Evolutionary conservation across 2,329 filamentous ascomycete genomes (phyloP).

Genomic region (Bipolaris cookei): DNA sequence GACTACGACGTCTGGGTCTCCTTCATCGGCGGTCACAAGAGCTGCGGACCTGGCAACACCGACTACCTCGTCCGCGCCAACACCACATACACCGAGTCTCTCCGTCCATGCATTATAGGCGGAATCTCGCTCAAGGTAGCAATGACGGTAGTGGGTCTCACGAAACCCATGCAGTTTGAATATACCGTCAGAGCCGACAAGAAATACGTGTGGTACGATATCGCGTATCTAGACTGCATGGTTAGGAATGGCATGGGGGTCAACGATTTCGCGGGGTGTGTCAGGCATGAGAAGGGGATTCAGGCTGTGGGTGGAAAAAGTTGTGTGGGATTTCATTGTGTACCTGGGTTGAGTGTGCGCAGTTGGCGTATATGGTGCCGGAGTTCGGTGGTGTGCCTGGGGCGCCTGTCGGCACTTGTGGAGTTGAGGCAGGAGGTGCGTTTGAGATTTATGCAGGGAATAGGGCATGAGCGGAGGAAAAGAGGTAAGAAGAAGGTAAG

Average conservation of each 20-base stretch:
- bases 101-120: constrained; percentile 12
- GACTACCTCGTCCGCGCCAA: constrained; percentile 9
- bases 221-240: constrained; percentile 26
- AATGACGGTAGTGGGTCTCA: constrained; percentile 7
- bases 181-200: constrained; percentile 19
- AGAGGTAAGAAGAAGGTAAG: too few species aligned
- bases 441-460: constrained; percentile 25
- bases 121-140: constrained; percentile 23
- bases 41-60: constrained; percentile 2
- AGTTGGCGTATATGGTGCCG: constrained; percentile 16
- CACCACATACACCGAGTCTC: constrained; percentile 11
- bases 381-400: constrained; percentile 19
- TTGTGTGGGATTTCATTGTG: constrained; percentile 13
- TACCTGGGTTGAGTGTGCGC: constrained; percentile 16
- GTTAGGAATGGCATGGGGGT: constrained; percentile 3
- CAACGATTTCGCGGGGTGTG: constrained; percentile 17
- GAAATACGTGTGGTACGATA: constrained; percentile 20
- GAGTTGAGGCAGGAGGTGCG: constrained; percentile 15
- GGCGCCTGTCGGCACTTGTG: constrained; percentile 20
- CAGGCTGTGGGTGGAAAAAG: constrained; percentile 16
- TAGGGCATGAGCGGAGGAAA: not conserved
- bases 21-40: constrained; percentile 15
- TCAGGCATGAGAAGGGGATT: constrained; percentile 22
- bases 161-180: constrained; percentile 23
- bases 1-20: constrained; percentile 24